phyloP scores from a whole-genome alignment of 2,329 filamentous ascomycete genomes.

The Exophiala phaeomuriformis region DNA sequence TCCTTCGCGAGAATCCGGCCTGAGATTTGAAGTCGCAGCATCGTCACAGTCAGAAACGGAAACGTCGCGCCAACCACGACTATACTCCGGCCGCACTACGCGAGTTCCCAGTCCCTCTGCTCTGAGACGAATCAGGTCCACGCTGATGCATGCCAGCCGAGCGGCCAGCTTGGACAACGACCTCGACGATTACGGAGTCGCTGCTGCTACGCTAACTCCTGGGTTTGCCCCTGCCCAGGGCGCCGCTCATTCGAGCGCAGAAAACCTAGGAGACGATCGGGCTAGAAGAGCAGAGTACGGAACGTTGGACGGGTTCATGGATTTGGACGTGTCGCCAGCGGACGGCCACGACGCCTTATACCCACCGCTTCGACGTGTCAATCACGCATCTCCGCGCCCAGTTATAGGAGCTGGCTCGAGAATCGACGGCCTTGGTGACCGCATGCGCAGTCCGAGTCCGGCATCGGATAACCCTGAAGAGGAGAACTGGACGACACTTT shows the following conservation, averaged over 20 bases:
- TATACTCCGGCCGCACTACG: background rate
- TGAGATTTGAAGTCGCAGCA: slow-evolving; percentile 29
- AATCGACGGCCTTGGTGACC: slow-evolving; percentile 73
- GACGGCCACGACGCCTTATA: slow-evolving; percentile 18
- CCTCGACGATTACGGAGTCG: slow-evolving; percentile 9
- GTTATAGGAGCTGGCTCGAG: slow-evolving; percentile 19
- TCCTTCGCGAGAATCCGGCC: slow-evolving; percentile 33
- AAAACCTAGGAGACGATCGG: background rate
- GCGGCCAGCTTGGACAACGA: slow-evolving; percentile 2
- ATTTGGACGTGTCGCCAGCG: slow-evolving; percentile 19
- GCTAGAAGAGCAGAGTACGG: slow-evolving; percentile 3
- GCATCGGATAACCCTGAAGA: slow-evolving; percentile 35
- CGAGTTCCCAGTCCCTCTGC: slow-evolving; percentile 4
- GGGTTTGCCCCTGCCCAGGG: slow-evolving; percentile 40
- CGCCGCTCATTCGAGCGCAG: slow-evolving; percentile 4
- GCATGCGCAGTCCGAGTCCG: slow-evolving; percentile 72
- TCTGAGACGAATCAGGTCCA: background rate
- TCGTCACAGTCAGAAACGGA: slow-evolving; percentile 12
- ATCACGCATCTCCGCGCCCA: slow-evolving; percentile 28
- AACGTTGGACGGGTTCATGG: slow-evolving; percentile 9
- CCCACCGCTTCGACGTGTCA: slow-evolving; percentile 30
- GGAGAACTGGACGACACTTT: slow-evolving; percentile 69
- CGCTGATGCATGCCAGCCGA: slow-evolving; percentile 1
- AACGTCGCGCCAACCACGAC: slow-evolving; percentile 3
- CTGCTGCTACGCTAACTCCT: slow-evolving; percentile 29